Evolutionary conservation across 1,284 basidiomycete genomes (phyloP).

Genomic region (Meripilus lineatus): DNA sequence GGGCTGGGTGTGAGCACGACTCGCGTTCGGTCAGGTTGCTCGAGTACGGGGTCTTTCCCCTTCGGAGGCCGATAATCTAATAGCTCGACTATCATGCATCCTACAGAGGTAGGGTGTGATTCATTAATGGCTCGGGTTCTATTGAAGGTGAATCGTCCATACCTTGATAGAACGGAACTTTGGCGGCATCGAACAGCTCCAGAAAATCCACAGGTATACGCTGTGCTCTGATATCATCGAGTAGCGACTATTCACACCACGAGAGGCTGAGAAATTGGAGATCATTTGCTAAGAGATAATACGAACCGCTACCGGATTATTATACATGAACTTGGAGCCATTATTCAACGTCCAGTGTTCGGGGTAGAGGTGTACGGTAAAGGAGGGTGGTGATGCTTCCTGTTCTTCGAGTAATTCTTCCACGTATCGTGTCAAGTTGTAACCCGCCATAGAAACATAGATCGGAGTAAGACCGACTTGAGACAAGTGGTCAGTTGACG

Average conservation of each 20-base stretch:
- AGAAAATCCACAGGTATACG: constrained; percentile 79
- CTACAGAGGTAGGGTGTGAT: too few species aligned
- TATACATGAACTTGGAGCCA: constrained; percentile 73
- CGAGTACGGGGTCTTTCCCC: constrained; percentile 45
- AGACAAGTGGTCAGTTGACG: too few species aligned
- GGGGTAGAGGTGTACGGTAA: constrained; percentile 67
- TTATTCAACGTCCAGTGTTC: constrained; percentile 78
- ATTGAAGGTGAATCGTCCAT: constrained; percentile 11
- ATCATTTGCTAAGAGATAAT: constrained; percentile 14
- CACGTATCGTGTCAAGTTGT: constrained; percentile 64
- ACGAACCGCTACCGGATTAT: constrained; percentile 66
- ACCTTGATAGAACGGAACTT: constrained; percentile 79
- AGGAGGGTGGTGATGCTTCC: constrained; percentile 57
- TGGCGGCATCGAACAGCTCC: constrained; percentile 64
- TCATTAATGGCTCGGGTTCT: too few species aligned
- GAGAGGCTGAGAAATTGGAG: background rate
- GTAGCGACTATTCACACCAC: constrained; percentile 45
- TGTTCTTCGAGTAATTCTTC: constrained; percentile 55
- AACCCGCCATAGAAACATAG: constrained; percentile 47
- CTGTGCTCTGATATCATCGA: constrained; percentile 75
- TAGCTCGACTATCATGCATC: constrained; percentile 77
- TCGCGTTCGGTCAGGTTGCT: constrained; percentile 57
- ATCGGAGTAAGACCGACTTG: too few species aligned
- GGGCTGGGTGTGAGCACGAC: constrained; percentile 69
- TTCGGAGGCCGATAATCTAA: constrained; percentile 63